These are phyloP conservation scores for Leishmania guyanensis DNA, from an alignment of 208 protist species.

Conservation along the genomic window DNA sequence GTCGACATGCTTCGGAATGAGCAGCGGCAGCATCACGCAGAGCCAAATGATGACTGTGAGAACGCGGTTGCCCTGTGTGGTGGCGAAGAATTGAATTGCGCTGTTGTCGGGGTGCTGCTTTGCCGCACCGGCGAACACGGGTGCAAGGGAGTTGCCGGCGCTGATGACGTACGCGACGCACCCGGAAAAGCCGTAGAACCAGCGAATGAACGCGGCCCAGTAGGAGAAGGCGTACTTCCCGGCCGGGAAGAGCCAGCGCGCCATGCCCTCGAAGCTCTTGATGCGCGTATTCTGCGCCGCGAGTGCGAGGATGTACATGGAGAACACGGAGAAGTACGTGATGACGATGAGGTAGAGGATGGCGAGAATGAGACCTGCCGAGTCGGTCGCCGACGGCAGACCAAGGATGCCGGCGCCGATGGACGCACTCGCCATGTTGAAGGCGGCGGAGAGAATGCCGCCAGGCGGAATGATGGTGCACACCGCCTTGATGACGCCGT, in stretches of 20 bases:
- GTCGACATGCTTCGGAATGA: slow-evolving; percentile 65
- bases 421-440: slow-evolving; percentile 43
- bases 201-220: slow-evolving; percentile 42
- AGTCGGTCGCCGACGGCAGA: slow-evolving; percentile 44
- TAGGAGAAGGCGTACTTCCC: slow-evolving; percentile 38
- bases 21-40: slow-evolving; percentile 56
- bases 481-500: neutral
- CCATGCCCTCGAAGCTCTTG: slow-evolving; percentile 47
- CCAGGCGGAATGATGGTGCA: slow-evolving; percentile 34
- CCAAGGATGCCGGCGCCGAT: slow-evolving; percentile 50
- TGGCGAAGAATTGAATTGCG: slow-evolving; percentile 31
- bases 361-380: slow-evolving; percentile 34
- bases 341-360: slow-evolving; percentile 40
- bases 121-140: slow-evolving; percentile 32
- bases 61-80: slow-evolving; percentile 26
- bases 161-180: slow-evolving; percentile 48
- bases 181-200: slow-evolving; percentile 33
- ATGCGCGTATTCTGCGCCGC: slow-evolving; percentile 35
- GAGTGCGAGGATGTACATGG: slow-evolving; percentile 47
- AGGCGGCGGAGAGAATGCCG: slow-evolving; percentile 35
- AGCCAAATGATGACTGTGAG: slow-evolving; percentile 47
- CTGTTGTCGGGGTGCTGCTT: slow-evolving; percentile 25
- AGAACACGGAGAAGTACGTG: slow-evolving; percentile 41
- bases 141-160: slow-evolving; percentile 29
- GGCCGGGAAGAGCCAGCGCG: slow-evolving; percentile 32